A percentile compares a stretch with the other conserved stretches of the same genome.
phyloP scores from a whole-genome alignment of 805 yeast genomes.

The Candida cerambycidarum region DNA sequence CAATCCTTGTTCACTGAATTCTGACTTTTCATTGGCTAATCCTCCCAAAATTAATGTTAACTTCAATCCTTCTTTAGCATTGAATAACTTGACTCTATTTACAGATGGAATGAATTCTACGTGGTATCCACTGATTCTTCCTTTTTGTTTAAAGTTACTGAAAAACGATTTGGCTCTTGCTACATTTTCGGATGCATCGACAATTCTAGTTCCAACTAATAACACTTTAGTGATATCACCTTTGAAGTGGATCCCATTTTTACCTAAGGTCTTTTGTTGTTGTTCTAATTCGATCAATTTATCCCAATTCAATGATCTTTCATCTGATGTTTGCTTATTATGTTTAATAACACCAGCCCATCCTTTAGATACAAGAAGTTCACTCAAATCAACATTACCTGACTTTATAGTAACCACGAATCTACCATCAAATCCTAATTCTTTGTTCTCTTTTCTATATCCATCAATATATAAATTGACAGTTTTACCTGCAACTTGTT shows the following conservation, averaged over 20 bases:
- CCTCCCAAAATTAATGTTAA: conserved; percentile 78
- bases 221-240: conserved; percentile 44
- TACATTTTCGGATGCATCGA: conserved; percentile 77
- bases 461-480: conserved; percentile 65
- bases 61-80: conserved; percentile 71
- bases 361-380: conserved; percentile 61
- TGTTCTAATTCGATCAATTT: conserved; percentile 67
- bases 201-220: conserved; percentile 58
- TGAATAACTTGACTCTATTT: conserved; percentile 61
- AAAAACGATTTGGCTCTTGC: conserved; percentile 73
- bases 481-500: conserved; percentile 65
- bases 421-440: conserved; percentile 63
- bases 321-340: conserved; percentile 65
- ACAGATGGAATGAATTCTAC: conserved; percentile 74
- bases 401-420: conserved; percentile 60
- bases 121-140: conserved; percentile 57
- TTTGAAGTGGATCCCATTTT: conserved; percentile 62
- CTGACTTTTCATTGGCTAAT: conserved; percentile 43
- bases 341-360: conserved; percentile 77
- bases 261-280: conserved; percentile 49
- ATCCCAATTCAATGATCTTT: conserved; percentile 78
- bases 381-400: conserved; percentile 60
- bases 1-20: conserved; percentile 50
- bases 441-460: conserved; percentile 52
- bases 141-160: conserved; percentile 65